Conservation (phyloP, 129 eudicot species). For the Daucus carota region DNA sequence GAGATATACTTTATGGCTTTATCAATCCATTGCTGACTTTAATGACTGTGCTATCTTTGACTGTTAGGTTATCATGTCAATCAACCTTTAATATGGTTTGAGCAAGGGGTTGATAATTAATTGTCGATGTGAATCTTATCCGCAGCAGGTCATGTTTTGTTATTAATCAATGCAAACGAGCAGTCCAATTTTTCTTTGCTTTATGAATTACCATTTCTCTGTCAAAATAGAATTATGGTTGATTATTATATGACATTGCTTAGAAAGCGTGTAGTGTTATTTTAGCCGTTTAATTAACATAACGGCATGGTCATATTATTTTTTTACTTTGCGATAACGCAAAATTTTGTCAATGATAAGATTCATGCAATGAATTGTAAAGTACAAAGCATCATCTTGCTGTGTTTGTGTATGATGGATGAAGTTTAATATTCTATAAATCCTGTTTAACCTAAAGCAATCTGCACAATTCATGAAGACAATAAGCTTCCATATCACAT, state of each 20-base stretch:
- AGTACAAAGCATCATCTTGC: neutral
- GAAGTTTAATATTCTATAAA: neutral
- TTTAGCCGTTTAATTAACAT: neutral
- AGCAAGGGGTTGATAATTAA: neutral
- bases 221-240: neutral
- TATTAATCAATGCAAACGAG: neutral
- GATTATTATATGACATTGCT: neutral
- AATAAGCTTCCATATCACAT: neutral
- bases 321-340: neutral
- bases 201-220: too few relatives aligned
- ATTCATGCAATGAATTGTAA: neutral
- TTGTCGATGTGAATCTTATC: neutral
- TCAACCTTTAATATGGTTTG: neutral
- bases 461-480: neutral
- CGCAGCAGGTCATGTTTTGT: neutral
- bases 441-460: neutral
- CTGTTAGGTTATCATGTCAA: neutral
- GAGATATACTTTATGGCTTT: neutral
- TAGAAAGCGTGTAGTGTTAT: neutral
- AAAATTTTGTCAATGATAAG: neutral
- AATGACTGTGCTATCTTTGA: neutral
- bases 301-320: neutral
- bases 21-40: neutral
- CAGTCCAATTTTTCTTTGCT: neutral
- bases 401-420: neutral